Evolutionary conservation across 441 rosid species (phyloP).

Genomic region (Lepidium campestre): DNA sequence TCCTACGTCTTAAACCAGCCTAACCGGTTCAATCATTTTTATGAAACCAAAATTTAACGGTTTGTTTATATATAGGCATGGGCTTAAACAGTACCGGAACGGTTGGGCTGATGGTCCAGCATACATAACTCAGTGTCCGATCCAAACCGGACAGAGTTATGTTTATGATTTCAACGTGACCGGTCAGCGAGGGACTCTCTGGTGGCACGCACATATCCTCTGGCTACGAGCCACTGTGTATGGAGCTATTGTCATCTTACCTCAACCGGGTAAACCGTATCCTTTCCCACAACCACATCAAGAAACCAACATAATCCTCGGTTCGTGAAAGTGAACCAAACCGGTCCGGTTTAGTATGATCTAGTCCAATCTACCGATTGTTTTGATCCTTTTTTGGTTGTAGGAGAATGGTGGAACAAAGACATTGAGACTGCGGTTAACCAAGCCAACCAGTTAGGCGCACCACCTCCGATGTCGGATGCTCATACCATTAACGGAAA

Average conservation of each 20-base stretch:
- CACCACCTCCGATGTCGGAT: conserved; percentile 45
- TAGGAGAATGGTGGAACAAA: conserved; percentile 58
- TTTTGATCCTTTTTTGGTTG: background rate
- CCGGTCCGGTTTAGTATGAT: background rate
- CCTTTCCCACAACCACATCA: conserved; percentile 52
- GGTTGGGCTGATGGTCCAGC: conserved; percentile 51
- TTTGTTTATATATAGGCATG: conserved; percentile 27
- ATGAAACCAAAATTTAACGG: background rate
- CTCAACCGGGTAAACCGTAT: conserved; percentile 33
- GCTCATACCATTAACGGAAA: conserved; percentile 57
- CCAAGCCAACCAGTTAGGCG: conserved; percentile 40
- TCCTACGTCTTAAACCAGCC: background rate
- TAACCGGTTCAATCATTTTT: background rate
- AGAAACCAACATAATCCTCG: conserved; percentile 42
- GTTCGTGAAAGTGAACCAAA: conserved; percentile 5
- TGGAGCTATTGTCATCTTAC: conserved; percentile 51
- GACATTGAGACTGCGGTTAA: conserved; percentile 44
- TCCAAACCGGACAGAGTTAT: conserved; percentile 49
- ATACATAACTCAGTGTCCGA: conserved; percentile 58
- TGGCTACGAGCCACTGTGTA: conserved; percentile 53
- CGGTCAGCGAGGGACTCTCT: conserved; percentile 56
- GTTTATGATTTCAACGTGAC: conserved; percentile 48
- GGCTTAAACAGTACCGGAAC: conserved; percentile 38
- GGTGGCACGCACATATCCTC: conserved; percentile 48
- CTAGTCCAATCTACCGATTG: background rate